These are phyloP conservation scores for Cutaneotrichosporon spelunceum DNA, from an alignment of 1,284 basidiomycete genomes.

Conservation along the genomic window DNA sequence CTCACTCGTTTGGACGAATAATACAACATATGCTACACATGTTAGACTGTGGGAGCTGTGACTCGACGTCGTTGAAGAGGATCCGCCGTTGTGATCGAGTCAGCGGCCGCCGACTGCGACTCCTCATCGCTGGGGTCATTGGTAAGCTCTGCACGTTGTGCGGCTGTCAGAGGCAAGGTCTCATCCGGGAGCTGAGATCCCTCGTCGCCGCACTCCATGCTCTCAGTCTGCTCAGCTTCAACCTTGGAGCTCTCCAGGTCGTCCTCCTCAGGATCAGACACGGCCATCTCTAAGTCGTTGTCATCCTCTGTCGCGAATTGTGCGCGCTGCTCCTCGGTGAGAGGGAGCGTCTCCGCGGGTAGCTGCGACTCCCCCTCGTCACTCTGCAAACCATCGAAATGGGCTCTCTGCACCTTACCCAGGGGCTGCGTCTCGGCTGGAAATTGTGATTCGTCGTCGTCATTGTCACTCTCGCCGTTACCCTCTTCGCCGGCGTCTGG, in stretches of 20 bases:
- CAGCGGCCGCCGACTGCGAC: slow-evolving; percentile 3
- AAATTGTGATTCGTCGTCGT: background rate
- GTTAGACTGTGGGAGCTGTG: background rate
- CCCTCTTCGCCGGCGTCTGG: background rate
- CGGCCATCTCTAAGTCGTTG: background rate
- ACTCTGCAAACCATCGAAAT: background rate
- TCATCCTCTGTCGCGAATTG: background rate
- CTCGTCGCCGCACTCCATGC: background rate
- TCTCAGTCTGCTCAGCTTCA: background rate
- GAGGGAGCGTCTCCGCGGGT: background rate
- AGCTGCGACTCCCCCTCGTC: background rate
- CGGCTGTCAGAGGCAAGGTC: background rate
- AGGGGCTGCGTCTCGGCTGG: background rate
- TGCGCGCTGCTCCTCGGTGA: background rate
- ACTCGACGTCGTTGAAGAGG: background rate
- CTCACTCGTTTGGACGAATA: background rate
- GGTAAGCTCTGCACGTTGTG: background rate
- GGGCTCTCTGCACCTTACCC: background rate
- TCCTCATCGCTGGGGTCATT: background rate
- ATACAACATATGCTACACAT: background rate
- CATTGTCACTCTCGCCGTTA: background rate
- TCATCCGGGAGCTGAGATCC: background rate
- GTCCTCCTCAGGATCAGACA: background rate
- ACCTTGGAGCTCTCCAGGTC: background rate
- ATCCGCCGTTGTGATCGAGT: background rate